These are phyloP conservation scores for Blastocystis sp. DNA, from an alignment of 352 stramenopile species.

Conservation along the genomic window DNA sequence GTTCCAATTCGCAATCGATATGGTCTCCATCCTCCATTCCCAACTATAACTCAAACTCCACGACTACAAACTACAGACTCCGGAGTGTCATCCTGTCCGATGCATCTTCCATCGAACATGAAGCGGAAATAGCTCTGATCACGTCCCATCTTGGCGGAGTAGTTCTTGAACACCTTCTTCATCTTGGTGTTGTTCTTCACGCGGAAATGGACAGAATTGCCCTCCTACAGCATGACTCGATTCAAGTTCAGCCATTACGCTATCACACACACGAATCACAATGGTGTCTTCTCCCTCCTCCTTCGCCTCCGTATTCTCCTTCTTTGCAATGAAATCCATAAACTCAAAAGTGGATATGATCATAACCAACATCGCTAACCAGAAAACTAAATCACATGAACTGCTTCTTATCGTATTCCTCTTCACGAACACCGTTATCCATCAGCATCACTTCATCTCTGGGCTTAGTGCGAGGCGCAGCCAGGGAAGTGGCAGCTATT, in stretches of 20 bases:
- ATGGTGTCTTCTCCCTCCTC: conserved; percentile 31
- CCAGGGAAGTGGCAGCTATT: conserved; percentile 3
- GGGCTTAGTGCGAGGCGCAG: conserved; percentile 8
- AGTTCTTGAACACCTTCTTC: conserved; percentile 51
- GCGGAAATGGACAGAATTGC: conserved; percentile 3
- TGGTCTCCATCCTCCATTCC: conserved; percentile 44
- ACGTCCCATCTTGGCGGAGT: conserved; percentile 18
- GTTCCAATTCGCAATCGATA: conserved; percentile 41
- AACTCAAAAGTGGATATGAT: too few relatives aligned
- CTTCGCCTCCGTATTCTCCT: conserved; percentile 2
- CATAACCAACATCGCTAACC: too few relatives aligned
- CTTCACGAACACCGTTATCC: too few relatives aligned
- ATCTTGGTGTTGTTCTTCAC: conserved; percentile 53
- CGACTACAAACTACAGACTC: neutral
- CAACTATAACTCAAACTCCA: neutral
- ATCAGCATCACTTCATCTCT: too few relatives aligned
- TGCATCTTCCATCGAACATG: conserved; percentile 39
- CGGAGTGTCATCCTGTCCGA: conserved; percentile 46
- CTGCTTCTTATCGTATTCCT: too few relatives aligned
- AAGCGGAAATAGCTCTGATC: conserved; percentile 53
- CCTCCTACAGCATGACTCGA: neutral
- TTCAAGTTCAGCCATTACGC: neutral
- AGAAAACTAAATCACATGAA: too few relatives aligned
- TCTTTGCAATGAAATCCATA: conserved; percentile 47
- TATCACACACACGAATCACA: conserved; percentile 46